These are phyloP conservation scores for Chaetomiaceae sp. DNA, from an alignment of 2,329 filamentous ascomycete genomes.

Conservation along the genomic window DNA sequence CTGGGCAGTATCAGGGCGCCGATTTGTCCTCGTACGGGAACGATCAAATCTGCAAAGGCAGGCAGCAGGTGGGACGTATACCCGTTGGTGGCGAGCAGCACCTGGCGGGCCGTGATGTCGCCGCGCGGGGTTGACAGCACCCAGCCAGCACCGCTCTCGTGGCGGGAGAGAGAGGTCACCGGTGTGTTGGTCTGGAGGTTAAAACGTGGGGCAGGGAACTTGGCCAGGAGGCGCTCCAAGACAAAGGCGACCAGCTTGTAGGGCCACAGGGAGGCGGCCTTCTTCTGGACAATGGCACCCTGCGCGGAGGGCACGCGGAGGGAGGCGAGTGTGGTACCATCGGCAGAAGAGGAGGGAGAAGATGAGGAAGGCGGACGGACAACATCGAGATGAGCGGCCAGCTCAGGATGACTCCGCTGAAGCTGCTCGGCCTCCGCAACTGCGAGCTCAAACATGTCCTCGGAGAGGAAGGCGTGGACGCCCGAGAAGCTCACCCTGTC, in stretches of 20 bases:
- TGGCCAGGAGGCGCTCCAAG: constrained; percentile 50
- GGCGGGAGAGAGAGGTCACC: constrained; percentile 40
- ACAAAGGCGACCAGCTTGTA: constrained; percentile 77
- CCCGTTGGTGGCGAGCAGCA: constrained; percentile 76
- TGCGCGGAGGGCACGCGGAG: constrained; percentile 51
- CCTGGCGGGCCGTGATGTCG: constrained; percentile 51
- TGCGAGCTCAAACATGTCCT: constrained; percentile 48
- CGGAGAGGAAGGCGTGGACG: constrained; percentile 57
- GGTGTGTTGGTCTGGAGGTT: constrained; percentile 73
- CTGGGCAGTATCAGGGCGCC: constrained; percentile 55
- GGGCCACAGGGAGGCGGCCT: constrained; percentile 69
- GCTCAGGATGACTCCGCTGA: constrained; percentile 45
- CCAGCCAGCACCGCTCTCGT: constrained; percentile 39
- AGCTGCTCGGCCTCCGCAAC: constrained; percentile 46
- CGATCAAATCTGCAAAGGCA: constrained; percentile 61
- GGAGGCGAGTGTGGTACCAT: constrained; percentile 36
- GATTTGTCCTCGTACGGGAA: constrained; percentile 72
- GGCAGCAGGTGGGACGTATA: constrained; percentile 75
- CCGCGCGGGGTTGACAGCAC: constrained; percentile 63
- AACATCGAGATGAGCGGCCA: constrained; percentile 44
- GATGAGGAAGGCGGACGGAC: constrained; percentile 26
- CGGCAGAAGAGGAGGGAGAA: constrained; percentile 17
- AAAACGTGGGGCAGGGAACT: constrained; percentile 39
- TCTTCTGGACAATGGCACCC: constrained; percentile 58
- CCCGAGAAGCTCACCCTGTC: constrained; percentile 44